These are phyloP conservation scores for Pachyrhizus erosus DNA, from an alignment of 306 rosid species.

Conservation along the genomic window DNA sequence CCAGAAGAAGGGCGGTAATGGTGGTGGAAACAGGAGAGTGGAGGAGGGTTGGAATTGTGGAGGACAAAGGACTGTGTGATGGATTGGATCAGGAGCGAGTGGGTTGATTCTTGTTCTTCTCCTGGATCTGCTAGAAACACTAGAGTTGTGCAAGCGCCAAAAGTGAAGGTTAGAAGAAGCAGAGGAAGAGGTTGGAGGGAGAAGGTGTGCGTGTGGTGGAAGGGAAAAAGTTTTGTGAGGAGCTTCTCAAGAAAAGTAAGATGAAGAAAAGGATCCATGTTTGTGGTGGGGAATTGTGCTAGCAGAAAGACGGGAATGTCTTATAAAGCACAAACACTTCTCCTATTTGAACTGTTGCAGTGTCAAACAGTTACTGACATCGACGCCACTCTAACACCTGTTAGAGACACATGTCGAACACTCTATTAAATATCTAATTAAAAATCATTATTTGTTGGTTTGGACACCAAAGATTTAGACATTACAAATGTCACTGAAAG, in stretches of 20 bases:
- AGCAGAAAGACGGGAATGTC: neutral
- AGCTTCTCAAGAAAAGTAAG: neutral
- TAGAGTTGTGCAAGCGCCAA: too few species aligned
- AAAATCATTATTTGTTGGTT: neutral
- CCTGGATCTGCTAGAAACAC: too few species aligned
- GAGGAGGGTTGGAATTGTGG: neutral
- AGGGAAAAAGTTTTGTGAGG: too few species aligned
- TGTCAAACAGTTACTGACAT: neutral
- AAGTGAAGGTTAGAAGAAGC: neutral
- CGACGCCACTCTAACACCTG: neutral
- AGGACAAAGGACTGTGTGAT: neutral
- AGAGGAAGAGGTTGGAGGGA: neutral
- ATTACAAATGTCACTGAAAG: neutral
- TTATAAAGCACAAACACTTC: neutral
- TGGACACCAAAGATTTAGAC: neutral
- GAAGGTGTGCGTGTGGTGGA: too few species aligned
- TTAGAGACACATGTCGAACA: neutral
- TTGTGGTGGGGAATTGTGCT: neutral
- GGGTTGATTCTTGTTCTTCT: too few species aligned
- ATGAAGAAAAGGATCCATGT: neutral
- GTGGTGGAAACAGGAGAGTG: neutral
- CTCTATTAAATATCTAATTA: neutral
- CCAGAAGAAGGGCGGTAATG: neutral
- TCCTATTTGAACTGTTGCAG: neutral
- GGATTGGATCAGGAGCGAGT: neutral